These are phyloP conservation scores for Penicillium sp. DNA, from an alignment of 2,329 filamentous ascomycete species.

Conservation along the genomic window DNA sequence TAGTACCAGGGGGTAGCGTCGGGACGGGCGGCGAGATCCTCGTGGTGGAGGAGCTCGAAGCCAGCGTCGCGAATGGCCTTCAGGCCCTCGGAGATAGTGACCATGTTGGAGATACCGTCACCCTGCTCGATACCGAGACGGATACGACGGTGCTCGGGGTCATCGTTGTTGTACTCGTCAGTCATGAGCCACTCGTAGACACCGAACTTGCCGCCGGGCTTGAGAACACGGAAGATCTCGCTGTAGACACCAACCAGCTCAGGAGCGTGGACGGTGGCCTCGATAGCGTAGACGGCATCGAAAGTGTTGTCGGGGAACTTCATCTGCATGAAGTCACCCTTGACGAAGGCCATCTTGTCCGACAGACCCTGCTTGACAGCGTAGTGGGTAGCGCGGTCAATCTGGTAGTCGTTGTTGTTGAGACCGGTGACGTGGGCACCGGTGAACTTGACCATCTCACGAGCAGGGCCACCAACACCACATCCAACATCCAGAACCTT, in stretches of 20 bases:
- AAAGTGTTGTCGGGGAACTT: conserved; percentile 88
- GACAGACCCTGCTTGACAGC: conserved; percentile 79
- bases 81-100: conserved; percentile 78
- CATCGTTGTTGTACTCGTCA: conserved; percentile 86
- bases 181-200: conserved; percentile 99
- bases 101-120: conserved; percentile 97
- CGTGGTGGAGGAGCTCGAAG: conserved; percentile 79
- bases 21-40: conserved; percentile 79
- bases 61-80: conserved; percentile 83
- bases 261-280: conserved; percentile 94
- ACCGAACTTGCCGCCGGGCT: conserved; percentile 92
- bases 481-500: conserved; percentile 94
- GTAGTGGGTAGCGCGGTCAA: conserved; percentile 86
- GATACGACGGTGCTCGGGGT: conserved; percentile 83
- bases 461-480: conserved; percentile 91
- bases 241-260: conserved; percentile 88
- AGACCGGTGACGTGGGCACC: conserved; percentile 86
- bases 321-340: conserved; percentile 99
- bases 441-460: conserved; percentile 95
- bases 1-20: conserved; percentile 91
- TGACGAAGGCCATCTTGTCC: conserved; percentile 80
- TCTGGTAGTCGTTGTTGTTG: conserved; percentile 99
- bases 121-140: conserved; percentile 94
- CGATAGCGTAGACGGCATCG: conserved; percentile 95
- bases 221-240: conserved; percentile 92